Evolutionary conservation across 208 protist species (phyloP), one percentile per base, ranked within the genome.

Genomic region (Naegleria fowleri): DNA sequence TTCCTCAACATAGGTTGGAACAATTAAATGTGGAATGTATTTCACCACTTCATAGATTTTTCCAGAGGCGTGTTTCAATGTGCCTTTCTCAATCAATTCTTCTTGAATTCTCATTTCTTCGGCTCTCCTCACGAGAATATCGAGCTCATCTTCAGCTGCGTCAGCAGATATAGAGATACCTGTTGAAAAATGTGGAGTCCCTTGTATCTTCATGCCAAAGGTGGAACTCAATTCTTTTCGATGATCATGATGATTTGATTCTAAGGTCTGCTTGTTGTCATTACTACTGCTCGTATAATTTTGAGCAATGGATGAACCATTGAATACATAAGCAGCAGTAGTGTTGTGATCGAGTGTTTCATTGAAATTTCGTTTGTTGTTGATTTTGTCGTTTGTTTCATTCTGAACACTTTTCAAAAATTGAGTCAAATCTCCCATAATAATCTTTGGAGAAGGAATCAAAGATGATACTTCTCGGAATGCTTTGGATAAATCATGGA

Each of bases 1-100:
- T 39, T 90, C 88, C 38, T 90, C 88, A 7, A 90, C 88, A 39
- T 40, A 76, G 0, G 48, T 90, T 13, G 88, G 88, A 13, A 90
- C 88, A 33, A 90, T 86, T 36, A 90, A 58, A 90, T 90, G 52
- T 39, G 88, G 88, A 6, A 86, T 76, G 33, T 59, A 90, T 58
- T 86, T 90, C 58, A 86, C 88, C 5, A 22, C 22, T 90, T 85
- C 88, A 52, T 90, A 83, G 11, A 67, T 38, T 52, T 90, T 25
- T 59, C 40, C 40, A 19, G 40, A 59, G 38, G 15, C 11, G 29
- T 25, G 16, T n/a, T 87, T 87, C 1, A 51, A 9, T 36, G 33
- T 40, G 7, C 83, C 83, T 51, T 22, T 38, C 33, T 40, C 41
- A 22, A 39, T 33, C 43, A 87, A 87, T 85, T 90, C 88, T 29